Percentiles rank a stretch among this genome's conserved stretches.
Evolutionary conservation across 2,329 filamentous ascomycete genomes (phyloP).

Genomic region (Pseudogymnoascus sp.): DNA sequence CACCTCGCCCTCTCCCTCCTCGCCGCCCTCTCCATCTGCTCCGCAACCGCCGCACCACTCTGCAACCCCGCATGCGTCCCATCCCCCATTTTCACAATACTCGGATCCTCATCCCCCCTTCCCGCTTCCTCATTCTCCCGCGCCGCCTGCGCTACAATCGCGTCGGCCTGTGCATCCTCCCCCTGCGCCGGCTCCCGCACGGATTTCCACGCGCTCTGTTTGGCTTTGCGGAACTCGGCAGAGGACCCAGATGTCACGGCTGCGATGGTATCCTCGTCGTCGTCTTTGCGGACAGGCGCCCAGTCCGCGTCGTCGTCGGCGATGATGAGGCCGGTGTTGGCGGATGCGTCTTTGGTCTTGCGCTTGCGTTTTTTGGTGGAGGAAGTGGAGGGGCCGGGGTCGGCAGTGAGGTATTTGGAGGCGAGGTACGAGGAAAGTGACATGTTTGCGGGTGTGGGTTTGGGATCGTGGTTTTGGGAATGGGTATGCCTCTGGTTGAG

Average conservation of each 20-base stretch:
- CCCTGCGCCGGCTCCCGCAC: slow-evolving; percentile 40
- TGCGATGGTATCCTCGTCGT: slow-evolving; percentile 46
- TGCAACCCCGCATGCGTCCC: slow-evolving; percentile 85
- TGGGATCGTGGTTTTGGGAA: background rate
- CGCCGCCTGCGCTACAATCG: slow-evolving; percentile 66
- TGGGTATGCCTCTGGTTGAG: background rate
- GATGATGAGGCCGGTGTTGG: slow-evolving; percentile 50
- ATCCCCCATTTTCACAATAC: slow-evolving; percentile 69
- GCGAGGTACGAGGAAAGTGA: slow-evolving; percentile 78
- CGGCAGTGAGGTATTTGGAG: slow-evolving; percentile 77
- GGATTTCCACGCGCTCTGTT: slow-evolving; percentile 75
- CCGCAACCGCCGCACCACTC: slow-evolving; percentile 69
- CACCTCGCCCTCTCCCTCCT: slow-evolving; percentile 53
- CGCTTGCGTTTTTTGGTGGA: slow-evolving; percentile 53
- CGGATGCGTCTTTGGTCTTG: slow-evolving; percentile 46
- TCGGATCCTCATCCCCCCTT: slow-evolving; percentile 41
- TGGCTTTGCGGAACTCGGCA: slow-evolving; percentile 64
- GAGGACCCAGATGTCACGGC: slow-evolving; percentile 37
- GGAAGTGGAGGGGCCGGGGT: slow-evolving; percentile 44
- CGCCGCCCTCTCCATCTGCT: slow-evolving; percentile 59
- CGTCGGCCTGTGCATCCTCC: slow-evolving; percentile 62
- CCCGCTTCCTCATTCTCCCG: slow-evolving; percentile 54
- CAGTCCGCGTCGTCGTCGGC: slow-evolving; percentile 53
- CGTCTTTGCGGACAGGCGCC: slow-evolving; percentile 34
- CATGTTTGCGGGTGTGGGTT: slow-evolving; percentile 35